Evolutionary conservation across 805 yeast genomes (phyloP).

Genomic region (Saturnispora quitensis): DNA sequence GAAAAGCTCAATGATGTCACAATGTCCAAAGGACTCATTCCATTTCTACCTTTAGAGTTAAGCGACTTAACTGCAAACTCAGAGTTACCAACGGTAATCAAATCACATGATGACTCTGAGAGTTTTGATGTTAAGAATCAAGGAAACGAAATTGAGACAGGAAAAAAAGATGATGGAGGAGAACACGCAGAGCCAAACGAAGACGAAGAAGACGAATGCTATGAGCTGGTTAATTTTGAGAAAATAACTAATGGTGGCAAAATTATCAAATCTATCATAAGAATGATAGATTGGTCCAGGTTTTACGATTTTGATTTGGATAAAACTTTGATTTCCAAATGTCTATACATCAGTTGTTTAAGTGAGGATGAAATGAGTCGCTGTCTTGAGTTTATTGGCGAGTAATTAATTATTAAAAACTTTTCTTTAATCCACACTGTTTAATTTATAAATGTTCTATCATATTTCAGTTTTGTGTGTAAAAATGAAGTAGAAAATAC

Average conservation of each 20-base stretch:
- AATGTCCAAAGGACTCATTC: slow-evolving; percentile 71
- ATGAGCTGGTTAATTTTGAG: slow-evolving; percentile 59
- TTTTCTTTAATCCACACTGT: not conserved
- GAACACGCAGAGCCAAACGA: not conserved
- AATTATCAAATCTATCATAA: slow-evolving; percentile 66
- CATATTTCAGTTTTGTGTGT: not conserved
- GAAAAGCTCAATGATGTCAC: slow-evolving; percentile 45
- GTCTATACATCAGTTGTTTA: slow-evolving; percentile 69
- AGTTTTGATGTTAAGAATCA: not conserved
- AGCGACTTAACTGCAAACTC: slow-evolving; percentile 75
- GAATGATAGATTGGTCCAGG: slow-evolving; percentile 78
- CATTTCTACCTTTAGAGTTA: slow-evolving; percentile 79
- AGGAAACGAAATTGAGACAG: slow-evolving; percentile 5
- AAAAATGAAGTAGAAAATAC: not conserved
- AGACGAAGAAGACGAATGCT: slow-evolving; percentile 17
- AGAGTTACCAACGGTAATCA: slow-evolving; percentile 45
- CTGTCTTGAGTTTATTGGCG: slow-evolving; percentile 23
- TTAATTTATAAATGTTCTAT: not conserved
- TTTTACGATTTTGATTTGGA: slow-evolving; percentile 49
- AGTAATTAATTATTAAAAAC: not conserved
- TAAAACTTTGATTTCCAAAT: slow-evolving; percentile 66
- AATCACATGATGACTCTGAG: slow-evolving; percentile 11
- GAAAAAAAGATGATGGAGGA: slow-evolving; percentile 7
- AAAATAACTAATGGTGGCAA: slow-evolving; percentile 69
- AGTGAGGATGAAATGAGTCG: slow-evolving; percentile 60